Conservation (phyloP, 305 asterid species). For the Solanum hybrid region DNA sequence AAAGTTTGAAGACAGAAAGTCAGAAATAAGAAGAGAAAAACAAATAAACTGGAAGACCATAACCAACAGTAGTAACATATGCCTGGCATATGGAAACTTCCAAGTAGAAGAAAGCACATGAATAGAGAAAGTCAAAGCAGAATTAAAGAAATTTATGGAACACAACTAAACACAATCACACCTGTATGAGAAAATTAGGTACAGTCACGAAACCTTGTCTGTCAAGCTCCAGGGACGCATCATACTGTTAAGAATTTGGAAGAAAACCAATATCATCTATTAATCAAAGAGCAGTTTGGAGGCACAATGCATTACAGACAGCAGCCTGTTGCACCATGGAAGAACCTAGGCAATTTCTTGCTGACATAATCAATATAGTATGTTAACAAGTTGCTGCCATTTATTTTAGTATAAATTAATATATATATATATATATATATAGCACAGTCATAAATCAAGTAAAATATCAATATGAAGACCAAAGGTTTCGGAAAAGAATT, state of each 20-base stretch:
- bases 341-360: not conserved
- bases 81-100: not conserved
- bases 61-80: not conserved
- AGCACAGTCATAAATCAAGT: not conserved
- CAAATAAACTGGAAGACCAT: not conserved
- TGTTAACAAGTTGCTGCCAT: too few species aligned
- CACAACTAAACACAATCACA: conserved; percentile 6
- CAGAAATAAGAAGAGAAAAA: not conserved
- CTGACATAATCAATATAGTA: not conserved
- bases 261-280: conserved; percentile 10
- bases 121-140: not conserved
- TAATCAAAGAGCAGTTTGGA: not conserved
- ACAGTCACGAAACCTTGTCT: conserved; percentile 67
- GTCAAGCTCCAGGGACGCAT: conserved; percentile 76
- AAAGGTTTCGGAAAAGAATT: not conserved
- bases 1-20: not conserved
- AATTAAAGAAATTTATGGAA: not conserved
- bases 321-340: not conserved
- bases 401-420: too few species aligned
- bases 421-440: too few species aligned
- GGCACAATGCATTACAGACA: not conserved
- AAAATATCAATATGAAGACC: not conserved
- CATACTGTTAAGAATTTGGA: conserved; percentile 40
- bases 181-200: conserved; percentile 60
- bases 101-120: not conserved